Evolutionary conservation across 208 protist species (phyloP), one percentile per base, ranked within the genome.

Genomic region (Phytomonas francai): DNA sequence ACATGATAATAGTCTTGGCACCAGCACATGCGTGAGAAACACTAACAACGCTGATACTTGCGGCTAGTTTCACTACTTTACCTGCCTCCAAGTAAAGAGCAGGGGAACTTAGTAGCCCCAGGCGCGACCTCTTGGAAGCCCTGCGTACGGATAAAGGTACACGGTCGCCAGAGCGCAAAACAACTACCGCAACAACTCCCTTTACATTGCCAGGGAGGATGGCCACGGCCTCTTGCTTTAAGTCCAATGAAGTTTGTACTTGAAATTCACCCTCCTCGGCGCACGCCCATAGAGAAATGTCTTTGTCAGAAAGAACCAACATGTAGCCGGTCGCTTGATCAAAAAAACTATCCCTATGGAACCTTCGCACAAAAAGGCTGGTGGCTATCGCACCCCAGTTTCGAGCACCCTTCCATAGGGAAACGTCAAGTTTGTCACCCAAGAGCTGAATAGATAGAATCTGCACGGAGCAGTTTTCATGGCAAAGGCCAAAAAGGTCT

Each of bases 401-500:
- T 9, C 57, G 29, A 14, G n/a, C 32, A 19, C 31, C 63, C 59
- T 67, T 30, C 56, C 72, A 34, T 9, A 85, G 0, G 19, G 33
- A 45, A 8, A 79, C 63, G 28, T 70, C 67, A 39, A 80, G 59
- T 9, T 68, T 31, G 34, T 63, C 61, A 27, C 67, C 42, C 0
- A 25, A 54, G 0, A 77, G n/a, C 63, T 65, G 36, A 42, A 86
- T 19, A 4, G 39, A 57, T 69, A 82, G 72, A 25, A 64, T 83
- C 54, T 80, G 77, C 51, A 93, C 76, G 32, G 73, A 75, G 54
- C 83, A 81, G 71, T 91, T 83, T 27, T 69, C 71, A 30, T 82
- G 81, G 58, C 88, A 93, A 31, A 93, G 65, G 28, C 73, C 75
- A 64, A 81, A 89, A 30, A 86, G 57, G 54, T 80, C 68, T 59